A percentile compares a stretch with the other conserved stretches of the same genome.
These are phyloP conservation scores for Tilletia setariae DNA, from an alignment of 1,284 basidiomycete genomes.

Conservation along the genomic window DNA sequence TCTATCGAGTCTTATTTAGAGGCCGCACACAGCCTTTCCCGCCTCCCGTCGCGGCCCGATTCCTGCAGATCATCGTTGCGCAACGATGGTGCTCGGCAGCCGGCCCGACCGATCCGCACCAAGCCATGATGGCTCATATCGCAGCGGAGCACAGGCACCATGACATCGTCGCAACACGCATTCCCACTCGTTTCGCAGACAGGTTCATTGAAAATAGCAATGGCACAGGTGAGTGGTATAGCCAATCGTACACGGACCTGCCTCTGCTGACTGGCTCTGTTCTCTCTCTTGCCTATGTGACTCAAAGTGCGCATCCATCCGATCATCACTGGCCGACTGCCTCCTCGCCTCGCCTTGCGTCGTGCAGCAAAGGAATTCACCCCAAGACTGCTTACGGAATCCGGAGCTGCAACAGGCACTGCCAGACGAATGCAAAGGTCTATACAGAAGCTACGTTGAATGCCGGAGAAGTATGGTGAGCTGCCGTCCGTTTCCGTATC, in stretches of 20 bases:
- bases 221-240: background rate
- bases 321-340: slow-evolving; percentile 6
- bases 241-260: no score
- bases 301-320: slow-evolving; percentile 10
- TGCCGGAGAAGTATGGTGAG: slow-evolving; percentile 15
- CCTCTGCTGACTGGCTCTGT: background rate
- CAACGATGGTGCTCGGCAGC: no score
- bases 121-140: no score
- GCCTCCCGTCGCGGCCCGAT: no score
- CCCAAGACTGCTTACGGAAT: slow-evolving; percentile 11
- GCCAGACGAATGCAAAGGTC: slow-evolving; percentile 10
- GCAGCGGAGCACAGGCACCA: no score
- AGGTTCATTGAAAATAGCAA: background rate
- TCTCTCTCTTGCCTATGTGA: background rate
- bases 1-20: no score
- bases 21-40: no score
- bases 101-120: no score
- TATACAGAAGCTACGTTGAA: slow-evolving; percentile 15
- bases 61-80: no score
- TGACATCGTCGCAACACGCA: no score
- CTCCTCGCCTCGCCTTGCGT: slow-evolving; percentile 13
- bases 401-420: background rate
- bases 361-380: slow-evolving; percentile 6
- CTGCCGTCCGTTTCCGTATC: background rate
- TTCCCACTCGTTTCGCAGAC: no score